Evolutionary conservation across 2,329 filamentous ascomycete species (phyloP).

Genomic region (Metarhizium humberi): DNA sequence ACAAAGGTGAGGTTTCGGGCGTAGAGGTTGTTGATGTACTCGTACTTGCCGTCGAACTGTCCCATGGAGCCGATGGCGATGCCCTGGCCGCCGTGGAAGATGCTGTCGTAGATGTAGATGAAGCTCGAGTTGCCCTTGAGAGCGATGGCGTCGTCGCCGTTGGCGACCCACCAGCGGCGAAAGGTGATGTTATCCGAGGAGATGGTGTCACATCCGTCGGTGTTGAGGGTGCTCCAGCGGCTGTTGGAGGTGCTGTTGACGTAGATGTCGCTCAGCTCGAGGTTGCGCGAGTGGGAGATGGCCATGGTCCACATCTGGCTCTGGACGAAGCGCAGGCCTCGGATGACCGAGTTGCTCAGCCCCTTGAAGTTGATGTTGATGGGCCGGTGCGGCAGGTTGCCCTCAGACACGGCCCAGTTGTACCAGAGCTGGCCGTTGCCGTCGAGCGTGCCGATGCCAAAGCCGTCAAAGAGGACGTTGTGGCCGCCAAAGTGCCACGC

Average conservation of each 20-base stretch:
- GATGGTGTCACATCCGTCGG: slow-evolving; percentile 40
- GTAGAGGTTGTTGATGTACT: slow-evolving; percentile 39
- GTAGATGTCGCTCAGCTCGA: slow-evolving; percentile 40
- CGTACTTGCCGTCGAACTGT: slow-evolving; percentile 38
- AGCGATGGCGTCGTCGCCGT: slow-evolving; percentile 44
- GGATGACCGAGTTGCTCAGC: slow-evolving; percentile 37
- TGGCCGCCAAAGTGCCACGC: slow-evolving; percentile 46
- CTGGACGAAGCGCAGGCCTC: slow-evolving; percentile 40
- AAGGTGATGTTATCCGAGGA: slow-evolving; percentile 42
- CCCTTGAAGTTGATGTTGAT: slow-evolving; percentile 38
- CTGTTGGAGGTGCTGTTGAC: slow-evolving; percentile 38
- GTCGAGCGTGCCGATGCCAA: slow-evolving; percentile 43
- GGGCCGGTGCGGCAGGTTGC: slow-evolving; percentile 39
- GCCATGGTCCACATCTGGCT: slow-evolving; percentile 54
- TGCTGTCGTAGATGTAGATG: slow-evolving; percentile 38
- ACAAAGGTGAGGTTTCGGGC: slow-evolving; percentile 36
- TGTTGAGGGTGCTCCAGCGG: slow-evolving; percentile 26
- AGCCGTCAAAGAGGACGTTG: slow-evolving; percentile 37
- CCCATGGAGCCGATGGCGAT: slow-evolving; percentile 50
- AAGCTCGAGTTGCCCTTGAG: slow-evolving; percentile 48
- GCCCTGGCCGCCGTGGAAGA: slow-evolving; percentile 39
- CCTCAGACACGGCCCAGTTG: slow-evolving; percentile 32
- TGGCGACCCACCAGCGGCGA: slow-evolving; percentile 37
- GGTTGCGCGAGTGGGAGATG: slow-evolving; percentile 35
- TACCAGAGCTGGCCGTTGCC: slow-evolving; percentile 55